phyloP scores from a whole-genome alignment of 768 basidiomycete species.

The Inosperma sp. region DNA sequence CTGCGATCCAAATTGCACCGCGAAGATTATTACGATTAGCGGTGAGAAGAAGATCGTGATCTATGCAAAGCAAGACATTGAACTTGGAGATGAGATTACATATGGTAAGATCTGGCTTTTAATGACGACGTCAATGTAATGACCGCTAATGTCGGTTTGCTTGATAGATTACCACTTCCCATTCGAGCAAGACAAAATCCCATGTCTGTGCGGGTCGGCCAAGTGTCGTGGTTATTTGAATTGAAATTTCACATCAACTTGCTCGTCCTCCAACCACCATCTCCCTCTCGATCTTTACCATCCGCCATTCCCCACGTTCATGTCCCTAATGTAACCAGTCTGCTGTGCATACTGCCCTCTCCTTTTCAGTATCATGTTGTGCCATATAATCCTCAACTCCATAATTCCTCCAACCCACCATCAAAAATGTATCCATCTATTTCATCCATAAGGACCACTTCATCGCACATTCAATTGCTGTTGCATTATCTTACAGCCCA shows the following conservation, averaged over 20 bases:
- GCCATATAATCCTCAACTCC: too few relatives aligned
- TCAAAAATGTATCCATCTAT: too few relatives aligned
- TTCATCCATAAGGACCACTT: too few relatives aligned
- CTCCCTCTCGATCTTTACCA: neutral
- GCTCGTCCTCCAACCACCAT: neutral
- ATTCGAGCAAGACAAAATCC: slow-evolving; percentile 96
- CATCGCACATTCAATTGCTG: too few relatives aligned
- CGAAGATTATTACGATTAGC: slow-evolving; percentile 87
- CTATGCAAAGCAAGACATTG: slow-evolving; percentile 94
- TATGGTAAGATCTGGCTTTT: slow-evolving; percentile 61
- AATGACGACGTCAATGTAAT: neutral
- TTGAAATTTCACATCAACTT: slow-evolving; percentile 37
- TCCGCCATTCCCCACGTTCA: neutral
- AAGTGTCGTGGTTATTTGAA: slow-evolving; percentile 96
- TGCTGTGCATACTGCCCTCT: too few relatives aligned
- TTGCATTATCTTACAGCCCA: too few relatives aligned
- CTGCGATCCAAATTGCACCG: slow-evolving; percentile 91
- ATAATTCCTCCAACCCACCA: too few relatives aligned
- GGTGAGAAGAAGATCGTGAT: slow-evolving; percentile 99
- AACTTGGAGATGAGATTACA: slow-evolving; percentile 96
- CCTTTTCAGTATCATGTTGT: too few relatives aligned
- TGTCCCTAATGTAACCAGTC: neutral
- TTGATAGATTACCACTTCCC: slow-evolving; percentile 95
- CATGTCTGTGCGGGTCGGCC: slow-evolving; percentile 83
- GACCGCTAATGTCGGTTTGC: neutral